A percentile compares a stretch with the other conserved stretches of the same genome.
Conservation (phyloP, 257 asterid genomes). For the Gentiana macrophylla region DNA sequence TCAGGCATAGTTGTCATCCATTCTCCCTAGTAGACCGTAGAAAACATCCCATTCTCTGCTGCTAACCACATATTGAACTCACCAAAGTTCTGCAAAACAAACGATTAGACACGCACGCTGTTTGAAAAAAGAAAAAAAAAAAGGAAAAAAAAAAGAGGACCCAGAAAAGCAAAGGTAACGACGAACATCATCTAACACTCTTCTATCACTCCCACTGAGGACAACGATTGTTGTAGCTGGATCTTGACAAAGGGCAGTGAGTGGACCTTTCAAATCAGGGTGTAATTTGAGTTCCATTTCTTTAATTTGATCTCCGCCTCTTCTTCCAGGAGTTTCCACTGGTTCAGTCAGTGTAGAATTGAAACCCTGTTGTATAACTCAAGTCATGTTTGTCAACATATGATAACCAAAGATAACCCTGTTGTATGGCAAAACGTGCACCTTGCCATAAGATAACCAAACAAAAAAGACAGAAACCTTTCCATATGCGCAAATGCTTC, state of each 20-base stretch:
- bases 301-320: constrained; percentile 83
- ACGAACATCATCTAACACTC: constrained; percentile 63
- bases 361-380: constrained; percentile 52
- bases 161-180: constrained; percentile 4
- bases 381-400: too few species aligned
- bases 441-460: too few species aligned
- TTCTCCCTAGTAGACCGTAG: constrained; percentile 64
- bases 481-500: too few species aligned
- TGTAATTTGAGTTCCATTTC: constrained; percentile 94
- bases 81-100: constrained; percentile 66
- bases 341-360: constrained; percentile 79
- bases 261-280: constrained; percentile 63
- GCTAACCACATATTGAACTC: constrained; percentile 95
- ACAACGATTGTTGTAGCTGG: constrained; percentile 82
- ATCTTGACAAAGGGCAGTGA: constrained; percentile 57
- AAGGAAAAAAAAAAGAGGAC: too few species aligned
- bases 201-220: constrained; percentile 87
- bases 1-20: constrained; percentile 99
- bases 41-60: constrained; percentile 97
- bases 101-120: constrained; percentile 5
- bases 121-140: background rate
- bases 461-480: too few species aligned
- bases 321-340: constrained; percentile 67
- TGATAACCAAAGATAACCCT: too few species aligned
- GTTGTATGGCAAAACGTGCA: too few species aligned